A percentile compares a stretch with the other conserved stretches of the same genome.
Evolutionary conservation across 2,329 filamentous ascomycete genomes (phyloP).

Genomic region (Neopestalotiopsis clavispora): DNA sequence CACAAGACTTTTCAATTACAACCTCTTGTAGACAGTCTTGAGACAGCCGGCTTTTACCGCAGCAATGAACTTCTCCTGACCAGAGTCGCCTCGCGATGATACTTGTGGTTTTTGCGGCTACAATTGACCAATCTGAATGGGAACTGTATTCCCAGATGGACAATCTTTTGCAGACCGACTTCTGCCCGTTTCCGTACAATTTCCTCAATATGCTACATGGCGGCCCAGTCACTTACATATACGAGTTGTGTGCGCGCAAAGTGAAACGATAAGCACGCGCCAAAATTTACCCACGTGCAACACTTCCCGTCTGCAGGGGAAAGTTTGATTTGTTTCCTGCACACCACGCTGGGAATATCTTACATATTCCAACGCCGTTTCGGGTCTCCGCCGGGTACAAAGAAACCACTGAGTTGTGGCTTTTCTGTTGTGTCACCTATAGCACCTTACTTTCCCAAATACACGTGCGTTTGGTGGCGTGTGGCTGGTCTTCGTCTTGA

Average conservation of each 20-base stretch:
- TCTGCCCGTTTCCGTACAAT: neutral
- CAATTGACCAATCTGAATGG: neutral
- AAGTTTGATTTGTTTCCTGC: neutral
- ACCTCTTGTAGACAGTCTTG: too few species aligned
- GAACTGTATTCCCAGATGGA: neutral
- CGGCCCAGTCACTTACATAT: neutral
- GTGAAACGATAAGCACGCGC: neutral
- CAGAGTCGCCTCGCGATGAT: neutral
- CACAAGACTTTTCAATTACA: neutral
- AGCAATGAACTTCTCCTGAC: neutral
- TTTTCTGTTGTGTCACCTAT: neutral
- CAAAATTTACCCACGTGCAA: slow-evolving; percentile 1
- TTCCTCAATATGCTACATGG: neutral
- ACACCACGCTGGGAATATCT: neutral
- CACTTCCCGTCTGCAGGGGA: neutral
- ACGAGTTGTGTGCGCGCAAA: slow-evolving; percentile 1
- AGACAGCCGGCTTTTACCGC: too few species aligned
- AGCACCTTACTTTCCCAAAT: neutral
- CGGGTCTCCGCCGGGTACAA: neutral
- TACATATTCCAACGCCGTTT: neutral
- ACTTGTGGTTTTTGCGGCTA: neutral
- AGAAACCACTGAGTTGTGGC: neutral
- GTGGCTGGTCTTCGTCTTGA: neutral
- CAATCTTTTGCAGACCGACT: neutral
- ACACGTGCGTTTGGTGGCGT: neutral